phyloP scores from a whole-genome alignment of 75 land plant species.

The Azolla pinnata region DNA sequence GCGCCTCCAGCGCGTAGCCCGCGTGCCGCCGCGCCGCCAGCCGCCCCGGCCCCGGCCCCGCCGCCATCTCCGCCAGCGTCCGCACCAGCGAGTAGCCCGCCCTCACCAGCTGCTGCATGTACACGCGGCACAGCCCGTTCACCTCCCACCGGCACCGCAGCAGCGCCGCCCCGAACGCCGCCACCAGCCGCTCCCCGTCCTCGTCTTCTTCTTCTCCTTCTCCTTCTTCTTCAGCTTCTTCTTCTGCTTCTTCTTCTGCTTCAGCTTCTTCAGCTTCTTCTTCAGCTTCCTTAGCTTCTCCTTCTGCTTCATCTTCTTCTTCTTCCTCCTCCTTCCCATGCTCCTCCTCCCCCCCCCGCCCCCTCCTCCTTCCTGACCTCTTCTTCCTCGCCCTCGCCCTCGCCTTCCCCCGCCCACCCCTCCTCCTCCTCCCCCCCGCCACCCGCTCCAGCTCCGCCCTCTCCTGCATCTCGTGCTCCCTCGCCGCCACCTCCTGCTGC shows the following conservation, averaged over 20 bases:
- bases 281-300: background rate
- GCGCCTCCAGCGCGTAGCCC: conserved; percentile 21
- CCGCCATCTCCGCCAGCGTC: conserved; percentile 20
- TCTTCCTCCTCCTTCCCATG: background rate
- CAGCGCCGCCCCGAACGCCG: conserved; percentile 19
- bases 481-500: background rate
- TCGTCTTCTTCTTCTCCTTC: no score
- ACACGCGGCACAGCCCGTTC: conserved; percentile 23
- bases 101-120: conserved; percentile 28
- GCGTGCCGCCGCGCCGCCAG: conserved; percentile 22
- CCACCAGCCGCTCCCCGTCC: background rate
- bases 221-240: no score
- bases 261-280: background rate
- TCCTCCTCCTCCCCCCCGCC: no score
- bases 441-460: no score
- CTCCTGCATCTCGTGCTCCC: background rate
- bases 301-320: background rate
- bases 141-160: conserved; percentile 21
- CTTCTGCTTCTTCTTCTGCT: background rate
- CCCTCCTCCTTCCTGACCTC: background rate
- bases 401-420: background rate
- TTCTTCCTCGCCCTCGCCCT: background rate
- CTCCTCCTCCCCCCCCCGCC: background rate
- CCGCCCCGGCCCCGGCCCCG: conserved; percentile 15
- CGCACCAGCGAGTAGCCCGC: conserved; percentile 33